These are phyloP conservation scores for Lactarius tabidus DNA, from an alignment of 768 basidiomycete genomes.

Conservation along the genomic window DNA sequence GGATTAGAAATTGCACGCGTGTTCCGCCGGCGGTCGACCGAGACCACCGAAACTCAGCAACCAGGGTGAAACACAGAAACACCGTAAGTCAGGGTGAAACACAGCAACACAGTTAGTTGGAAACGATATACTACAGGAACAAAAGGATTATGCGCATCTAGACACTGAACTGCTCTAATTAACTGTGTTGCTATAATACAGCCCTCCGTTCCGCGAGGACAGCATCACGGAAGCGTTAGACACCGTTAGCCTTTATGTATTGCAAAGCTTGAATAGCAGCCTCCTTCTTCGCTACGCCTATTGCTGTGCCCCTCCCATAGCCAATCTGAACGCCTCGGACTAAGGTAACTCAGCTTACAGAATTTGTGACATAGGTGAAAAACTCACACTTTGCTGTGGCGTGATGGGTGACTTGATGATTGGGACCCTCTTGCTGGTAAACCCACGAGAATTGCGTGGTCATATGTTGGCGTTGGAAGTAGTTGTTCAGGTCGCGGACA, in stretches of 20 bases:
- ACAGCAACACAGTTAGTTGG: not conserved
- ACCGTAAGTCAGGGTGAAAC: not conserved
- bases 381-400: not conserved
- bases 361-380: not conserved
- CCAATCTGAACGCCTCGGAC: not conserved
- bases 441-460: not conserved
- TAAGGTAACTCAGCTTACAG: not conserved
- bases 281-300: not conserved
- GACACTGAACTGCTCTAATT: too few relatives aligned
- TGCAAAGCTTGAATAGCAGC: not conserved
- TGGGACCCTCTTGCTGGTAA: not conserved
- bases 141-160: not conserved
- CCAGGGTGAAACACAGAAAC: not conserved
- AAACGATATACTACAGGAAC: not conserved
- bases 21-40: not conserved
- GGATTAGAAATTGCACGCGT: not conserved
- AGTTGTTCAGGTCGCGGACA: slow-evolving; percentile 8
- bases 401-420: not conserved
- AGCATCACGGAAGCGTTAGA: not conserved
- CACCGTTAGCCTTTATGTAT: not conserved
- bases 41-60: not conserved
- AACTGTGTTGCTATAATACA: not conserved
- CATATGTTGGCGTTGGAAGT: not conserved
- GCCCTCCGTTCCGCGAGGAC: not conserved
- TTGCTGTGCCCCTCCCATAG: not conserved